Evolutionary conservation across 768 basidiomycete genomes (phyloP).

Genomic region (Boletellus sp.): DNA sequence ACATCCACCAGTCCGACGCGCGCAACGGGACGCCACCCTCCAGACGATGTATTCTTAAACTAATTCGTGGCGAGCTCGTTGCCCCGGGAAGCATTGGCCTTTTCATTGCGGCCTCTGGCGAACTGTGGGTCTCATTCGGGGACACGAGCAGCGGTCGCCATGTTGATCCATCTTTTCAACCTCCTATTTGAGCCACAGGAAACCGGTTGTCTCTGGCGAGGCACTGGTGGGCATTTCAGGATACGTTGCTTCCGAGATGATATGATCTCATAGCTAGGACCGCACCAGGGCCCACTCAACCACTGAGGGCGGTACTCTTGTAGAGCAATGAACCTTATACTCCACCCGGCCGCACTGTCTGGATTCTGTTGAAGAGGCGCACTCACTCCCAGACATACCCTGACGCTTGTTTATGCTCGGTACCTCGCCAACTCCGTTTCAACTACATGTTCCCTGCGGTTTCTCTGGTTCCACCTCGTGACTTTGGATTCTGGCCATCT

Average conservation of each 20-base stretch:
- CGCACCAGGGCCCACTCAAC: no score
- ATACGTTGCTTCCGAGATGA: not conserved
- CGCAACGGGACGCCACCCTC: not conserved
- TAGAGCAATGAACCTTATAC: no score
- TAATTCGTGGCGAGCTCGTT: not conserved
- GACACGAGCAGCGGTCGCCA: not conserved
- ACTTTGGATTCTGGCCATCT: no score
- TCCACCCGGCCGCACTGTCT: no score
- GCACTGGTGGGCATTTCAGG: not conserved
- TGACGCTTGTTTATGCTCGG: no score
- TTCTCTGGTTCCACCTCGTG: no score
- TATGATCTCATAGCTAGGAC: not conserved
- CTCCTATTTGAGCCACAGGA: not conserved
- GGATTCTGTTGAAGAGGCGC: no score
- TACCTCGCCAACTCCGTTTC: no score
- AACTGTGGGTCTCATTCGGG: not conserved
- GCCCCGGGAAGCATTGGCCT: not conserved
- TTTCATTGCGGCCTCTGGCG: not conserved
- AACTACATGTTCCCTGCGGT: no score
- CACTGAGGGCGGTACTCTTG: no score
- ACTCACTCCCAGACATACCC: no score
- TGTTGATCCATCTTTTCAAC: not conserved
- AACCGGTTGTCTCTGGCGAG: not conserved
- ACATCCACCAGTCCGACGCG: not conserved
- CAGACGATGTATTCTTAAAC: not conserved